These are phyloP conservation scores for Salix suchowensis DNA, from an alignment of 345 rosid species.

Conservation along the genomic window DNA sequence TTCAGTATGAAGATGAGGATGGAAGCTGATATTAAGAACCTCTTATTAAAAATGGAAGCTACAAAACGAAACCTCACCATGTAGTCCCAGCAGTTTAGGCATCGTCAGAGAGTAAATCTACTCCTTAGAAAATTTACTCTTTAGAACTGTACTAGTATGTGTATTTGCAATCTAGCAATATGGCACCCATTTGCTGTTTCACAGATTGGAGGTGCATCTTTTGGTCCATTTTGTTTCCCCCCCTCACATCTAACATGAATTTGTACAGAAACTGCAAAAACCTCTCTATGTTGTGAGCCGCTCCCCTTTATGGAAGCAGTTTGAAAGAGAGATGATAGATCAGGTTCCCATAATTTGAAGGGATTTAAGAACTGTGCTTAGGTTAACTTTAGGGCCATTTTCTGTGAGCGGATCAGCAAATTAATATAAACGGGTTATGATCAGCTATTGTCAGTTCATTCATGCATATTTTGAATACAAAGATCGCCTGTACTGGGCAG, in stretches of 20 bases:
- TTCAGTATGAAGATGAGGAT: conserved; percentile 75
- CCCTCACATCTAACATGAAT: conserved; percentile 27
- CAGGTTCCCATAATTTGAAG: not conserved
- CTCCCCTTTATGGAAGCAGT: not conserved
- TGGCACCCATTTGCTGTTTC: conserved; percentile 9
- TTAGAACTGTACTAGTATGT: conserved; percentile 5
- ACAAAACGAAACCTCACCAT: conserved; percentile 60
- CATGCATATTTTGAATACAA: not conserved
- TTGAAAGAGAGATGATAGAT: conserved; percentile 3
- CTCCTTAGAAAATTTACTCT: not conserved
- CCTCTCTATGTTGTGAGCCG: not conserved
- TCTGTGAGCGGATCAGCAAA: not conserved
- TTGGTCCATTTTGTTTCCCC: not conserved
- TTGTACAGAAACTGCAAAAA: conserved; percentile 34
- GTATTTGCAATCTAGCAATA: conserved; percentile 1
- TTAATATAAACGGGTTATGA: no score
- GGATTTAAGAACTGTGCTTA: not conserved
- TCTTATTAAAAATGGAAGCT: conserved; percentile 78
- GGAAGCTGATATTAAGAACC: conserved; percentile 87
- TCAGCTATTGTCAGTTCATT: no score
- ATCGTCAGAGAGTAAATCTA: no score
- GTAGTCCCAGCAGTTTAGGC: conserved; percentile 23
- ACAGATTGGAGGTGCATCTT: conserved; percentile 15
- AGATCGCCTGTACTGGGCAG: not conserved
- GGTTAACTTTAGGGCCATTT: not conserved